A percentile compares a stretch with the other conserved stretches of the same genome.
Evolutionary conservation across 805 yeast genomes (phyloP).

Genomic region (Candida sanyiensis): DNA sequence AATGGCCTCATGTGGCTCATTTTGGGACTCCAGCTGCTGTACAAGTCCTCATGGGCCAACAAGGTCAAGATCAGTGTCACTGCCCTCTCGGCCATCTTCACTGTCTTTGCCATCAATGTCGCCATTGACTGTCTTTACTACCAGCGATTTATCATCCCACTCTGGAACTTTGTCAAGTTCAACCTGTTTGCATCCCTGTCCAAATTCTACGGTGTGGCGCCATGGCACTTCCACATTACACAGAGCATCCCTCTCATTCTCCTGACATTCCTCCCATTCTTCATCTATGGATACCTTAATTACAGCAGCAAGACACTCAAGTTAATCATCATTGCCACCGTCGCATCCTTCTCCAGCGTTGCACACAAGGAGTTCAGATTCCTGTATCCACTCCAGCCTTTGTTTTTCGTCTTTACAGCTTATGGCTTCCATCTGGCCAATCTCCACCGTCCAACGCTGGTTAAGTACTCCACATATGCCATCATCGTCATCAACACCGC

Average conservation of each 20-base stretch:
- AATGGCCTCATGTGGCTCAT: slow-evolving; percentile 71
- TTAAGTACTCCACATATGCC: slow-evolving; percentile 18
- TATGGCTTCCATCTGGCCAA: slow-evolving; percentile 23
- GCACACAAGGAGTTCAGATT: slow-evolving; percentile 90
- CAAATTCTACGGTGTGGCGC: slow-evolving; percentile 77
- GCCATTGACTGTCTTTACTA: slow-evolving; percentile 58
- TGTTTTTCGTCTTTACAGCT: slow-evolving; percentile 50
- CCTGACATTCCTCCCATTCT: slow-evolving; percentile 60
- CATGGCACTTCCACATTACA: slow-evolving; percentile 76
- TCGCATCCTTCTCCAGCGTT: slow-evolving; percentile 55
- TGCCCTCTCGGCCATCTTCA: slow-evolving; percentile 18
- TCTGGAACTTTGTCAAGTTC: slow-evolving; percentile 66
- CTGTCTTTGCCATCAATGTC: slow-evolving; percentile 34
- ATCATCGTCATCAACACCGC: slow-evolving; percentile 33
- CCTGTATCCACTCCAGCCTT: slow-evolving; percentile 78
- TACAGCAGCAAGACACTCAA: slow-evolving; percentile 25
- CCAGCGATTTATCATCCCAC: slow-evolving; percentile 50
- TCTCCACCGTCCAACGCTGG: slow-evolving; percentile 14
- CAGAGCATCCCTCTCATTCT: slow-evolving; percentile 80
- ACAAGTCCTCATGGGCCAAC: slow-evolving; percentile 9
- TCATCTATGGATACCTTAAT: slow-evolving; percentile 37
- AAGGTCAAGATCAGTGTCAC: slow-evolving; percentile 18
- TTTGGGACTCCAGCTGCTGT: slow-evolving; percentile 38
- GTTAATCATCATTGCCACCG: slow-evolving; percentile 36
- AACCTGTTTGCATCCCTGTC: slow-evolving; percentile 71